Evolutionary conservation across 2,329 filamentous ascomycete genomes (phyloP), one percentile per base, ranked within the genome.

Genomic region (Apiospora pterosperma): DNA sequence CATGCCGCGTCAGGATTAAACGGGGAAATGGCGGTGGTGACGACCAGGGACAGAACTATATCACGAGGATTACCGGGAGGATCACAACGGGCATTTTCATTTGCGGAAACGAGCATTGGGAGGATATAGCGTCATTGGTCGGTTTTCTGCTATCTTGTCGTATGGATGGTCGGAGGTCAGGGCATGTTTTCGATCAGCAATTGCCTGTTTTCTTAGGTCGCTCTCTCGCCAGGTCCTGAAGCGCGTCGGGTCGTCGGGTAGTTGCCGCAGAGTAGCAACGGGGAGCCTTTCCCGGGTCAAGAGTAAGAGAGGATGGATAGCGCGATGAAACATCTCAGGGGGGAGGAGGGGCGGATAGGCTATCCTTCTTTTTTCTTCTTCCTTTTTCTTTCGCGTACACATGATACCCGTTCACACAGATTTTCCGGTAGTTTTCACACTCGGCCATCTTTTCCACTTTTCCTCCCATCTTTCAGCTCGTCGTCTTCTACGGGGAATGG

Each of bases 361-460:
- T 5, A 62, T 36, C 34, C 28, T 31, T 62, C 41, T 21, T 34
- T 39, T n/a, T 2, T 62, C 16, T 10, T 5, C 6, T 12, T 38
- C 8, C 10, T 36, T 19, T 38, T 61, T 42, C 38, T 19, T 42
- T 44, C 38, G 25, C 60, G 60, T 62, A 62, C 60, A 62, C 38
- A 62, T 62, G 60, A 62, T 62, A 62, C 60, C 60, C 60, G 38
- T 42, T 62, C 48, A 55, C 48, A 55, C 48, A 19, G 8, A n/a
- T 34, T 34, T 34, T 34, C 48, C 28, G 16, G 48, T 34, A 55
- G 16, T 55, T 34, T 34, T 28, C 48, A 31, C n/a, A n/a, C n/a
- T n/a, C n/a, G n/a, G n/a, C n/a, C n/a, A 31, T 55, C 16, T 23
- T 28, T 34, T 55, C 5, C 25, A 34, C 36, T n/a, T 55, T 55